These are phyloP conservation scores for Scheffersomyces amazonensis DNA, from an alignment of 805 yeast species.

Conservation along the genomic window DNA sequence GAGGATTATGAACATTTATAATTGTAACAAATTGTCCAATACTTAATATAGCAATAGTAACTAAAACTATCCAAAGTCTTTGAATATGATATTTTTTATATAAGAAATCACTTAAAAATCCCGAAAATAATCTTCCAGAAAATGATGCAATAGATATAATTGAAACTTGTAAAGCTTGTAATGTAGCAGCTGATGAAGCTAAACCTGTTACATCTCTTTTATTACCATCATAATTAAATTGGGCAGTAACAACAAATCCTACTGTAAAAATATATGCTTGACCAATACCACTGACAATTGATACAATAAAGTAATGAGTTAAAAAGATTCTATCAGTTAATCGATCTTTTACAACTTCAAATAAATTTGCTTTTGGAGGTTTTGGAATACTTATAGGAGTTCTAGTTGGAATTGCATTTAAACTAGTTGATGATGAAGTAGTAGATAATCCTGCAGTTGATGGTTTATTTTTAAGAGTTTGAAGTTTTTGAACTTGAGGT, in stretches of 20 bases:
- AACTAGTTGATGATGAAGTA: neutral
- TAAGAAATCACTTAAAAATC: constrained; percentile 62
- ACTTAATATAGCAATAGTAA: constrained; percentile 34
- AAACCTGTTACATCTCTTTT: constrained; percentile 14
- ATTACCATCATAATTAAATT: constrained; percentile 23
- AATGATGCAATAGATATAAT: constrained; percentile 63
- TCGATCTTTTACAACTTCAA: constrained; percentile 16
- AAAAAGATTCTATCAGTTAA: constrained; percentile 36
- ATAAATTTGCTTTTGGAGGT: constrained; percentile 6
- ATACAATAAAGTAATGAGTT: constrained; percentile 52
- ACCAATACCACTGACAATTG: constrained; percentile 60
- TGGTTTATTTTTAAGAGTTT: neutral
- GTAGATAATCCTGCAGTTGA: neutral
- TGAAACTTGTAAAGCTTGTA: constrained; percentile 73
- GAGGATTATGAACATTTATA: constrained; percentile 20
- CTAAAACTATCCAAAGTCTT: constrained; percentile 62
- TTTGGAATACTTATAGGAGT: neutral
- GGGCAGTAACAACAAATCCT: constrained; percentile 63
- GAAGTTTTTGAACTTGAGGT: neutral
- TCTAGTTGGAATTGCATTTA: neutral
- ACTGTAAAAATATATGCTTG: constrained; percentile 72
- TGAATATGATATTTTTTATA: constrained; percentile 51
- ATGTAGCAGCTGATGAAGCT: constrained; percentile 27
- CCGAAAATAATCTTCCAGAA: constrained; percentile 61
- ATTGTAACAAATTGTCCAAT: constrained; percentile 36